Conservation (phyloP, 2,329 filamentous ascomycete species). For the Colletotrichum trifolii region DNA sequence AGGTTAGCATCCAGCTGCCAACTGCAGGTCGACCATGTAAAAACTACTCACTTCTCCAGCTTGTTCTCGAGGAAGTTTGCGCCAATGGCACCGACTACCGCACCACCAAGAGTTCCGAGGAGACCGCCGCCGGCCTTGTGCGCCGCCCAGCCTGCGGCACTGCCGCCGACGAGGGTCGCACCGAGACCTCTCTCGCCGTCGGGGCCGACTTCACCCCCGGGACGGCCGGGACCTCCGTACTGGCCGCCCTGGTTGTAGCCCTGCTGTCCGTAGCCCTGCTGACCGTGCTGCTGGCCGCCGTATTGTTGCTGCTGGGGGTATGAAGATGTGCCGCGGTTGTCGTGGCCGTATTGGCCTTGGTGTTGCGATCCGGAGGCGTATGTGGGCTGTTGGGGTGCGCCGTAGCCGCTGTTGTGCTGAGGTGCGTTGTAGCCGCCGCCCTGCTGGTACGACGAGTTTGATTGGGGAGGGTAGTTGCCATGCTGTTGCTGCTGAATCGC, state of each 20-base stretch:
- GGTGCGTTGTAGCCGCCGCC: conserved; percentile 37
- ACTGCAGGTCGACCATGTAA: not conserved
- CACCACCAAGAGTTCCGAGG: conserved; percentile 62
- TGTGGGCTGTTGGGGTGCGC: conserved; percentile 31
- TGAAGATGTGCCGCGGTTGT: conserved; percentile 40
- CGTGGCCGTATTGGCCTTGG: conserved; percentile 44
- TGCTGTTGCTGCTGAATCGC: conserved; percentile 29
- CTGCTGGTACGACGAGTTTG: conserved; percentile 39
- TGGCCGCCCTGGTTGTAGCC: conserved; percentile 21
- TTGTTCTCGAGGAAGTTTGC: conserved; percentile 63
- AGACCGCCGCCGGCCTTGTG: conserved; percentile 64
- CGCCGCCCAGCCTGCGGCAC: conserved; percentile 64
- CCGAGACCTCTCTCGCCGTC: conserved; percentile 66
- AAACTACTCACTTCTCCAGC: conserved; percentile 45
- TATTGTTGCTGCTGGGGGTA: conserved; percentile 39
- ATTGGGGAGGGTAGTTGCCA: conserved; percentile 36
- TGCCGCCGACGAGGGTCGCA: conserved; percentile 63
- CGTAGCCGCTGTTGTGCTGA: conserved; percentile 33
- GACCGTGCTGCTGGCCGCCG: conserved; percentile 36
- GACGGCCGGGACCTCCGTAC: conserved; percentile 40
- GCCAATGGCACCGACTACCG: conserved; percentile 64
- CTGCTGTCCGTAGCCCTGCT: conserved; percentile 37
- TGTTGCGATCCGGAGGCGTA: conserved; percentile 41
- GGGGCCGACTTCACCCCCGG: conserved; percentile 44
- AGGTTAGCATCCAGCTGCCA: not conserved